A percentile compares a stretch with the other conserved stretches of the same genome.
These are phyloP conservation scores for Pachyrhizus erosus DNA, from an alignment of 306 rosid genomes.

Conservation along the genomic window DNA sequence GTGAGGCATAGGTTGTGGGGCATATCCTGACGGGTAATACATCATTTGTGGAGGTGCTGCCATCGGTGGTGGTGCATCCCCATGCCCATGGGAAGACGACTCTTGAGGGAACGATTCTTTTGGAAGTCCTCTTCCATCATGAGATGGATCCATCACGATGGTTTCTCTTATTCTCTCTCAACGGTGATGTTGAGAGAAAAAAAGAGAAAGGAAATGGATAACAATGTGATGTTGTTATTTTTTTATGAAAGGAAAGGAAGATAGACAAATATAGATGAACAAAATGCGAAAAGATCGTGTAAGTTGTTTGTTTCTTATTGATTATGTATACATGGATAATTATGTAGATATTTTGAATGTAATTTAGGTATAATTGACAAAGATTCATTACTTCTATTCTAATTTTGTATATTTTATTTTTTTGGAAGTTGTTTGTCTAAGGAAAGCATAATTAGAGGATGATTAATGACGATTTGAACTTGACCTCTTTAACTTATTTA, in stretches of 20 bases:
- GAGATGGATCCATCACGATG: constrained; percentile 26
- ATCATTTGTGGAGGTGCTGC: constrained; percentile 33
- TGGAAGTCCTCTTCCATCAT: constrained; percentile 4
- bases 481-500: no score
- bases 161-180: constrained; percentile 36
- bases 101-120: neutral
- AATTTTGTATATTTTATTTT: neutral
- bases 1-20: neutral
- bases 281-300: neutral
- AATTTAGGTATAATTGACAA: neutral
- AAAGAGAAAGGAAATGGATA: neutral
- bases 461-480: no score
- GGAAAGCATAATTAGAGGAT: neutral
- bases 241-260: neutral
- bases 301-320: neutral
- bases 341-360: neutral
- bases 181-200: neutral
- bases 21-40: constrained; percentile 20
- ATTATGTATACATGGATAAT: neutral
- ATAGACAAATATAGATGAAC: constrained; percentile 15
- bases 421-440: neutral
- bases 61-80: neutral
- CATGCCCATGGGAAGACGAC: neutral
- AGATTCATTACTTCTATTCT: neutral
- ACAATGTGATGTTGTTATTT: neutral